A percentile compares a stretch with the other conserved stretches of the same genome.
phyloP scores from a whole-genome alignment of 331 rosid species.

The Malus hybrid region DNA sequence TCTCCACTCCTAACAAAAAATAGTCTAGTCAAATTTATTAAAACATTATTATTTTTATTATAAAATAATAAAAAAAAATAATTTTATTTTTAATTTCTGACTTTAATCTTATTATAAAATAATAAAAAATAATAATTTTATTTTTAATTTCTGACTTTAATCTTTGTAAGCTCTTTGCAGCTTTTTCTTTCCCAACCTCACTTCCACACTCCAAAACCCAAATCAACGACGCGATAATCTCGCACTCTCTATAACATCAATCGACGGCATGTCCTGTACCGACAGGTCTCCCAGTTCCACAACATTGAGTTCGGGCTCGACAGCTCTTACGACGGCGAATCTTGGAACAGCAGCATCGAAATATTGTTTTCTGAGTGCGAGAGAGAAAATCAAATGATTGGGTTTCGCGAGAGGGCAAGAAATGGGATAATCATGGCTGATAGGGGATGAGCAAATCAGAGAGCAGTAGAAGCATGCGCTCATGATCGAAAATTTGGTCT shows the following conservation, averaged over 20 bases:
- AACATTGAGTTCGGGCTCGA: conserved; percentile 32
- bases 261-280: conserved; percentile 7
- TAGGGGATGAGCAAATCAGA: conserved; percentile 23
- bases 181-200: no score
- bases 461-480: conserved; percentile 31
- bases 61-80: no score
- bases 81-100: no score
- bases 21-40: no score
- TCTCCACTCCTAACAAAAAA: no score
- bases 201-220: no score
- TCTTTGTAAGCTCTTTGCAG: no score
- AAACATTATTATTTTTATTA: no score
- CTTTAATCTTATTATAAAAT: no score
- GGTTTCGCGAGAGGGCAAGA: conserved; percentile 12
- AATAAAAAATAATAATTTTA: no score
- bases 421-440: conserved; percentile 18
- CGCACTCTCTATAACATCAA: background rate
- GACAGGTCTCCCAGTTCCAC: conserved; percentile 30
- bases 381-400: conserved; percentile 8
- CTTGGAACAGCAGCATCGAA: background rate
- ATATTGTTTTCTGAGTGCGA: background rate
- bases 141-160: no score
- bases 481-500: conserved; percentile 18
- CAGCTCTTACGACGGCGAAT: conserved; percentile 15
- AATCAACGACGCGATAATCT: no score